A percentile compares a stretch with the other conserved stretches of the same genome.
phyloP scores from a whole-genome alignment of 805 yeast species.

The Pichia occidentalis region DNA sequence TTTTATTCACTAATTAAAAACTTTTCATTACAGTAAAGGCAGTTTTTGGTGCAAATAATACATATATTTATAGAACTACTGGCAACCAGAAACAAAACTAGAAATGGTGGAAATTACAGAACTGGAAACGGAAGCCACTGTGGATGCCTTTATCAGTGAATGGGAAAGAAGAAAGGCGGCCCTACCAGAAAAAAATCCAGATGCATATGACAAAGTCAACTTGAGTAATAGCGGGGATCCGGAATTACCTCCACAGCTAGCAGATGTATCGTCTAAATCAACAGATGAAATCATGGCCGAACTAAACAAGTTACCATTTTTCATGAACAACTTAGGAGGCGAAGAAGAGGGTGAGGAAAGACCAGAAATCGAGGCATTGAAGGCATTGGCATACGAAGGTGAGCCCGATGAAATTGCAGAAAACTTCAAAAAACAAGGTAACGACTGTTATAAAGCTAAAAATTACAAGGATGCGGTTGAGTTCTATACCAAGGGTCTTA shows the following conservation, averaged over 20 bases:
- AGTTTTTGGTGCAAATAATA: too few species aligned
- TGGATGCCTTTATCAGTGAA: constrained; percentile 22
- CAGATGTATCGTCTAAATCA: constrained; percentile 53
- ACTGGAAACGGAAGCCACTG: constrained; percentile 18
- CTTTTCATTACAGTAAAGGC: too few species aligned
- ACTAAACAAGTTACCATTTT: constrained; percentile 80
- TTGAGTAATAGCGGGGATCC: constrained; percentile 51
- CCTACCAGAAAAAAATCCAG: background rate
- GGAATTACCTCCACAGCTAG: constrained; percentile 74
- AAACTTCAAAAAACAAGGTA: constrained; percentile 89
- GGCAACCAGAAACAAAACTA: too few species aligned
- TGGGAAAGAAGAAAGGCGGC: constrained; percentile 25
- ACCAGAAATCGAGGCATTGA: constrained; percentile 74
- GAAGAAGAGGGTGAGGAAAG: constrained; percentile 73
- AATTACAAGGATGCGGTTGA: constrained; percentile 72
- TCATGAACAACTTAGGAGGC: constrained; percentile 83
- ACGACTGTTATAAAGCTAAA: constrained; percentile 70
- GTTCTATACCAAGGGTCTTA: constrained; percentile 74
- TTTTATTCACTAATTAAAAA: background rate
- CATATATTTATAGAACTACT: too few species aligned
- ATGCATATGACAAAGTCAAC: background rate
- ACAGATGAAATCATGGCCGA: constrained; percentile 73
- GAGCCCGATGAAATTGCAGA: constrained; percentile 88
- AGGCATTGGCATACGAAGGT: constrained; percentile 90
- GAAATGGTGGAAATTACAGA: constrained; percentile 30